Evolutionary conservation across 371 early-diverging fungal genomes (phyloP).

Genomic region (Apophysomyces trapeziformis): DNA sequence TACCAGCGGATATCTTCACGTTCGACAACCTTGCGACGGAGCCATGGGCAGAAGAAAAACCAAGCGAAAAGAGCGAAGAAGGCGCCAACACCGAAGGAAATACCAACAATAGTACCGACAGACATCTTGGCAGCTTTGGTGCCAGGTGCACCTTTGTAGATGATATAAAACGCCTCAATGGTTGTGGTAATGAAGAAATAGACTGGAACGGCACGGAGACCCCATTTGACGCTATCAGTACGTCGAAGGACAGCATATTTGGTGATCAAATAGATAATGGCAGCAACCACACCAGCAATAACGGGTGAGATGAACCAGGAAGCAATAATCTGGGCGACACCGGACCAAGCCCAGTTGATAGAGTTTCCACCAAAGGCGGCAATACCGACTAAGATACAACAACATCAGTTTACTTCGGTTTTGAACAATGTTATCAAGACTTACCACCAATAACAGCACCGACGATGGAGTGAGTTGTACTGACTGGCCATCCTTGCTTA

Average conservation of each 20-base stretch:
- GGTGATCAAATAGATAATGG: slow-evolving; percentile 67
- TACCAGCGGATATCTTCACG: slow-evolving; percentile 74
- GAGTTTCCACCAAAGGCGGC: slow-evolving; percentile 68
- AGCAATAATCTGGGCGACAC: slow-evolving; percentile 73
- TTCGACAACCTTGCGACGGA: slow-evolving; percentile 64
- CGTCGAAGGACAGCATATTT: slow-evolving; percentile 66
- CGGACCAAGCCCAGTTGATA: slow-evolving; percentile 76
- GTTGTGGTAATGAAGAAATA: slow-evolving; percentile 77
- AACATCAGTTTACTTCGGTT: neutral
- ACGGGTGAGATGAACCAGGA: slow-evolving; percentile 83
- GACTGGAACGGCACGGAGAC: slow-evolving; percentile 75
- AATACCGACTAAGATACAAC: slow-evolving; percentile 57
- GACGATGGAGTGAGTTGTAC: slow-evolving; percentile 71
- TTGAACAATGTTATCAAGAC: neutral
- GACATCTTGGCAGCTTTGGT: slow-evolving; percentile 45
- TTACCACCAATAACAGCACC: slow-evolving; percentile 75
- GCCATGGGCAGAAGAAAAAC: slow-evolving; percentile 69
- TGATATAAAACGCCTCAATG: slow-evolving; percentile 75
- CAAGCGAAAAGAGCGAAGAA: slow-evolving; percentile 56
- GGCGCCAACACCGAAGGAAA: slow-evolving; percentile 63
- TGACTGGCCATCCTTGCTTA: slow-evolving; percentile 57
- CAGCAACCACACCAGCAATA: slow-evolving; percentile 68
- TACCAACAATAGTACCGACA: slow-evolving; percentile 57
- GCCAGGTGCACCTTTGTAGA: slow-evolving; percentile 73
- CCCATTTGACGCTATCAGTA: slow-evolving; percentile 73